Evolutionary conservation across 192 early-diverging fungal genomes (phyloP).

Genomic region (Linnemannia elongata): DNA sequence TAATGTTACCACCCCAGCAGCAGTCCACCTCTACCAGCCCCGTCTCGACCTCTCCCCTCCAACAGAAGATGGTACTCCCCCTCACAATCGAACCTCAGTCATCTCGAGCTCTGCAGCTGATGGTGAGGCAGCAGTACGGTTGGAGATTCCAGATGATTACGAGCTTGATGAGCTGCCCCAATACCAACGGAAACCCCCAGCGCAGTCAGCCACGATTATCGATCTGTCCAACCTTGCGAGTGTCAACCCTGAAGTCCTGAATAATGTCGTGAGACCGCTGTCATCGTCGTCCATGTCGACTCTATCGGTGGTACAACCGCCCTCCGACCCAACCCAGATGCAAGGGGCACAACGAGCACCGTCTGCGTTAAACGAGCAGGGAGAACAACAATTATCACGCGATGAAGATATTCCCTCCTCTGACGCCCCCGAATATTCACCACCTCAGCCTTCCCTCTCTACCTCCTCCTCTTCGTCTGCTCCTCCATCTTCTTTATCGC

Average conservation of each 20-base stretch:
- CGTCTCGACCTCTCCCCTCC: not conserved
- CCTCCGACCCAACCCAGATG: not conserved
- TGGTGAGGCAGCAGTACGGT: not conserved
- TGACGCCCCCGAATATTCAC: not conserved
- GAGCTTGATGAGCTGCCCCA: conserved; percentile 34
- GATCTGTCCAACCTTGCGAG: conserved; percentile 26
- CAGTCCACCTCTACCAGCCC: conserved; percentile 29
- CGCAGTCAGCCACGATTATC: conserved; percentile 29
- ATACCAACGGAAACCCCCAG: conserved; percentile 25
- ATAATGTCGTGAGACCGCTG: conserved; percentile 9
- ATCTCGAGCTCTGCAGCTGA: not conserved
- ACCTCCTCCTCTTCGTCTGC: not conserved
- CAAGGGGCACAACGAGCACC: not conserved
- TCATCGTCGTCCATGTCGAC: not conserved
- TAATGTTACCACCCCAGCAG: not conserved
- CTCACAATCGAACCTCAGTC: not conserved
- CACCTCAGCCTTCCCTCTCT: not conserved
- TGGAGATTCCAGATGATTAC: not conserved
- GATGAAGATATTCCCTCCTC: not conserved
- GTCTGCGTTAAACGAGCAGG: not conserved
- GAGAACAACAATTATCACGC: not conserved
- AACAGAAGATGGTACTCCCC: not conserved
- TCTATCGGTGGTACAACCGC: not conserved
- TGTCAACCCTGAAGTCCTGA: conserved; percentile 28
- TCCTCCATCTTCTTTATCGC: not conserved